Conservation (phyloP, 139 green algal species). For the Raphidocelis subcapitata region DNA sequence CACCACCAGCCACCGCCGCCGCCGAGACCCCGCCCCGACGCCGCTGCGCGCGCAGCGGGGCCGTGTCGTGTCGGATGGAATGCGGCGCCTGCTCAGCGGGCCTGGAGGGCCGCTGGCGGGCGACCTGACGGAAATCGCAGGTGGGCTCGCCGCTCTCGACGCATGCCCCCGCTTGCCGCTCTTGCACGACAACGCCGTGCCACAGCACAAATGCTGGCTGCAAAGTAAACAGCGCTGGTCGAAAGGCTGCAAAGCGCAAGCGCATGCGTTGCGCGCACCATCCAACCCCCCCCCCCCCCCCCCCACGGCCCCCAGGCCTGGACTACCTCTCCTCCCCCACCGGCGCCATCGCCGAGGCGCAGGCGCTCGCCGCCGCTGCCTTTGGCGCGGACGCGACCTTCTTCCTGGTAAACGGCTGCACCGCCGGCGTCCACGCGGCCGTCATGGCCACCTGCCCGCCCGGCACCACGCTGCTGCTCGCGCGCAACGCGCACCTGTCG, state of each 20-base stretch:
- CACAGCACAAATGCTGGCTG: neutral
- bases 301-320: slow-evolving; percentile 48
- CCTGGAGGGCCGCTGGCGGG: slow-evolving; percentile 26
- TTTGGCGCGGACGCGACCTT: slow-evolving; percentile 80
- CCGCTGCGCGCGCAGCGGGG: slow-evolving; percentile 33
- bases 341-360: slow-evolving; percentile 73
- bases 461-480: slow-evolving; percentile 65
- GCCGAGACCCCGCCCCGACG: no score
- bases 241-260: no score
- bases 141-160: no score
- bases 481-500: slow-evolving; percentile 84
- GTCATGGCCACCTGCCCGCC: slow-evolving; percentile 61
- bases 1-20: no score
- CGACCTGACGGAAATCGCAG: slow-evolving; percentile 82
- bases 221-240: no score
- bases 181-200: neutral
- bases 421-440: slow-evolving; percentile 71
- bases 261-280: no score
- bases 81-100: slow-evolving; percentile 5
- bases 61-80: slow-evolving; percentile 3
- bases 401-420: slow-evolving; percentile 94
- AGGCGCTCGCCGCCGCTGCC: slow-evolving; percentile 61
- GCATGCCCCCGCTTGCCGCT: no score
- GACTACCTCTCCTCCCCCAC: slow-evolving; percentile 74
- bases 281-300: no score